phyloP scores from a whole-genome alignment of 2,329 filamentous ascomycete species.

The Tolypocladium amazonense region DNA sequence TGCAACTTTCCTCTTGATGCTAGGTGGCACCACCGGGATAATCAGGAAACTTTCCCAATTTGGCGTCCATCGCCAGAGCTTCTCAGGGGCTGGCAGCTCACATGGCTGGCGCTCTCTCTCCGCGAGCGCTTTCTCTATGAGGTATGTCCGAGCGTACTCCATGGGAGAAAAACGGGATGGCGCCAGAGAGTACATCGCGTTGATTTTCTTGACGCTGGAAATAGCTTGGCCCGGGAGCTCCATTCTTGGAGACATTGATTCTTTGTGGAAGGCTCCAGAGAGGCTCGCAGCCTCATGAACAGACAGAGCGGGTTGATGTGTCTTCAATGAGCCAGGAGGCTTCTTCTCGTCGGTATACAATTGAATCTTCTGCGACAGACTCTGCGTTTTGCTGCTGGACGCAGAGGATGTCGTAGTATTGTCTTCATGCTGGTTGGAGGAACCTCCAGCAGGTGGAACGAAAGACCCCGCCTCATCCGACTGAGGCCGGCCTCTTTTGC shows the following conservation, averaged over 20 bases:
- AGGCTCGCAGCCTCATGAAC: background rate
- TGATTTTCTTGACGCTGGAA: background rate
- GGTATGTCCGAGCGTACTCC: constrained; percentile 26
- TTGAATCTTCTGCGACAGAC: background rate
- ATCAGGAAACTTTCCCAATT: constrained; percentile 25
- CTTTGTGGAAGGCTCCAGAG: background rate
- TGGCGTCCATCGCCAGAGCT: constrained; percentile 23
- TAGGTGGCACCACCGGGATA: constrained; percentile 20
- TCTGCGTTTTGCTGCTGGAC: background rate
- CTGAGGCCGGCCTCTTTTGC: constrained; percentile 13
- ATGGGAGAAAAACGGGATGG: constrained; percentile 26
- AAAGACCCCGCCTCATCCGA: background rate
- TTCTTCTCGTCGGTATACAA: background rate
- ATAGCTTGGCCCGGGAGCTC: background rate
- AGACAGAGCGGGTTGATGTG: background rate
- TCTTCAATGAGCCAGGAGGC: background rate
- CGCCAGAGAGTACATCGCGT: constrained; percentile 6
- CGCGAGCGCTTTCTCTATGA: constrained; percentile 20
- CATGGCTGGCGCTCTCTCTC: constrained; percentile 14
- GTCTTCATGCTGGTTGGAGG: background rate
- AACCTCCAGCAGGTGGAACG: background rate
- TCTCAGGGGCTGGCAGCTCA: constrained; percentile 17
- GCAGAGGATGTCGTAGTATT: background rate
- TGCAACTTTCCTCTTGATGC: constrained; percentile 11
- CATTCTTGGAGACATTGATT: background rate